Base-by-base conservation (phyloP, 2,329 filamentous ascomycete species). In the Fusarium sp. region DNA sequence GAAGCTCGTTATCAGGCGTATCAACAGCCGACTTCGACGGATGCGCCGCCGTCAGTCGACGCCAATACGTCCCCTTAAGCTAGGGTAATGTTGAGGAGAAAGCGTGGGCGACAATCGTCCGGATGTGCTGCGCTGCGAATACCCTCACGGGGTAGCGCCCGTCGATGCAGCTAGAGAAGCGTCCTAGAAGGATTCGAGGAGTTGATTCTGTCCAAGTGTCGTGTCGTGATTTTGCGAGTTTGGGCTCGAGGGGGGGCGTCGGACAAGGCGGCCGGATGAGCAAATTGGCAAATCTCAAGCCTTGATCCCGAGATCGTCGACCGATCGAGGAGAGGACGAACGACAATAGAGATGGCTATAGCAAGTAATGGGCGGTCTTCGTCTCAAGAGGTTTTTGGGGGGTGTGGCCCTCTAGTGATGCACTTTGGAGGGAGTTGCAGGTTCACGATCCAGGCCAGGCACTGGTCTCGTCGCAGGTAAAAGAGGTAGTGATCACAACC, bases 21-120 rank as follows among this genome's bases (percentile, higher is more conserved):
- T 69, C 65, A 71, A 69, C 75, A 70, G 65, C 67, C 74, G 71
- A 76, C 74, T 74, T 74, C 70, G 76, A 75, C 76, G 76, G 76
- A 73, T 75, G 75, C 72, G 76, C 77, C 76, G 76, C 73, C 75
- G 76, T 76, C 74, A 71, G 70, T 77, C 76, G 75, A 74, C 72
- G 69, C 66, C 71, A 74, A 70, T 69, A 71, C 71, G 64, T 60
- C 71, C 69, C 71, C 72, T 74, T 63, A 65, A 61, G 65, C 58
- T 55, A 54, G 59, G 65, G 60, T 66, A 44, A 48, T 57, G 65
- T 56, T 57, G 58, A 61, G 40, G 59, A 27, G 34, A 49, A 61
- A 72, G 54, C 54, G 70, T 60, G 48, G 61, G 64, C 57, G 54
- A 61, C 37, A 55, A 57, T 46, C 46, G 59, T 64, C 60, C 58